Percentiles rank a stretch among this genome's conserved stretches.
Evolutionary conservation across 257 asterid genomes (phyloP).

Genomic region (Ophiorrhiza pumila): DNA sequence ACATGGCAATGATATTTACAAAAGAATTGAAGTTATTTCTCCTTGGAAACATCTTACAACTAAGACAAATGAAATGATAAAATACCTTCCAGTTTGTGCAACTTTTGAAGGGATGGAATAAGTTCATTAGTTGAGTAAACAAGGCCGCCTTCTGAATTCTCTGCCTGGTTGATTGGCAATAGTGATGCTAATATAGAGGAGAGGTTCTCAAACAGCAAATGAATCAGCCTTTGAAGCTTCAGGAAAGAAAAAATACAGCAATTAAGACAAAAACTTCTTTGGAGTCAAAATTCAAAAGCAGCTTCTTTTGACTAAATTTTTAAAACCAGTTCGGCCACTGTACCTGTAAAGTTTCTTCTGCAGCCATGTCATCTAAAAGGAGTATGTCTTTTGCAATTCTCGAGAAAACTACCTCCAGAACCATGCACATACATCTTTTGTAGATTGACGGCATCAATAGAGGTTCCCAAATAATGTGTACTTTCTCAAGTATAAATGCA

Average conservation of each 20-base stretch:
- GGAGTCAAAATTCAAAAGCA: neutral
- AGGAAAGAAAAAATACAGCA: constrained; percentile 11
- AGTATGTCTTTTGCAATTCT: constrained; percentile 79
- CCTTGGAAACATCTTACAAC: neutral
- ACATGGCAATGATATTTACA: neutral
- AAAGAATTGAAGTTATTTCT: neutral
- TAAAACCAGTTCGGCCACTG: neutral
- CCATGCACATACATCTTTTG: constrained; percentile 64
- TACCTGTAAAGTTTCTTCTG: constrained; percentile 98
- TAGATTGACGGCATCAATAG: constrained; percentile 70
- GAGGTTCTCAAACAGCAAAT: constrained; percentile 75
- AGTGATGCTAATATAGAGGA: constrained; percentile 64
- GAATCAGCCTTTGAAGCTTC: constrained; percentile 82
- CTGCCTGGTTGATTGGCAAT: constrained; percentile 30
- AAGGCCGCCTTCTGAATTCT: constrained; percentile 43
- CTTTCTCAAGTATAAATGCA: constrained; percentile 94
- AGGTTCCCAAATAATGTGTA: constrained; percentile 89
- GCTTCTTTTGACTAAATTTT: neutral
- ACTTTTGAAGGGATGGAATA: constrained; percentile 59
- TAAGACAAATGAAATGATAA: constrained; percentile 9
- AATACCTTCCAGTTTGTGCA: constrained; percentile 73
- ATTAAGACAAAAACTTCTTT: constrained; percentile 13
- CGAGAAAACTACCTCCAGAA: constrained; percentile 66
- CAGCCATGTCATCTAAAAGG: constrained; percentile 90
- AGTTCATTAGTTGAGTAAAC: constrained; percentile 35